Base-by-base conservation (phyloP, 2,329 filamentous ascomycete species). In the Blastomyces silverae region DNA sequence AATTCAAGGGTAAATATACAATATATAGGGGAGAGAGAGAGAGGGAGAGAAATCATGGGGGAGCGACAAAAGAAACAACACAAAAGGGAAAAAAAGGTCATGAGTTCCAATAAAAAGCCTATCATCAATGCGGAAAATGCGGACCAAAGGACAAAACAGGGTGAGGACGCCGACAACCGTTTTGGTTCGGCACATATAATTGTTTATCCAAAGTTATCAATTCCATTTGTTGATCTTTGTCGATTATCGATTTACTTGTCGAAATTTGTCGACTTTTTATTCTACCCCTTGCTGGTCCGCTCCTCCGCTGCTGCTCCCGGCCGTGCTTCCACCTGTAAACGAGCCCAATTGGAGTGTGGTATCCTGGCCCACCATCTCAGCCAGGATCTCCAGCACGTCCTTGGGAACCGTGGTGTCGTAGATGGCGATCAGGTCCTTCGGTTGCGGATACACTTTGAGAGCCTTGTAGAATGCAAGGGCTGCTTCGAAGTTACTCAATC, bases 371-470 rank as follows among this genome's bases (percentile, higher is more conserved):
- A 99, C 96, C 91, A 99, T 97, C 81, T 97, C 91, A 70, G 94
- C 94, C 68, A 99, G 87, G 72, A 97, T 88, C 78, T 99, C 93
- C 72, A 99, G 87, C 72, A 97, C 90, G 68, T 92, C 92, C 89
- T 97, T 97, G 72, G 93, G 89, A 57, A 97, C 92, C 42, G 94
- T 97, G 86, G 96, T 96, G 79, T 99, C 94, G 80, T 99, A 99
- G 78, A 99, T 96, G 73, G 85, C 86, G 77, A 99, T 97, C 72
- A 99, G 83, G 75, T 97, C 94, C 72, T 88, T 85, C 15, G 93
- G 94, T 73, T 91, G 89, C 62, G 94, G 94, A 81, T 99, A 99
- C 71, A 97, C 94, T 85, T 99, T 99, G 70, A 99, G 85, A 56
- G 92, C 94, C 84, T 92, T 95, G 86, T 97, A 99, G 81, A 99